Evolutionary conservation across 2,329 filamentous ascomycete genomes (phyloP), one percentile per base, ranked within the genome.

Genomic region (Xylaria sp.): DNA sequence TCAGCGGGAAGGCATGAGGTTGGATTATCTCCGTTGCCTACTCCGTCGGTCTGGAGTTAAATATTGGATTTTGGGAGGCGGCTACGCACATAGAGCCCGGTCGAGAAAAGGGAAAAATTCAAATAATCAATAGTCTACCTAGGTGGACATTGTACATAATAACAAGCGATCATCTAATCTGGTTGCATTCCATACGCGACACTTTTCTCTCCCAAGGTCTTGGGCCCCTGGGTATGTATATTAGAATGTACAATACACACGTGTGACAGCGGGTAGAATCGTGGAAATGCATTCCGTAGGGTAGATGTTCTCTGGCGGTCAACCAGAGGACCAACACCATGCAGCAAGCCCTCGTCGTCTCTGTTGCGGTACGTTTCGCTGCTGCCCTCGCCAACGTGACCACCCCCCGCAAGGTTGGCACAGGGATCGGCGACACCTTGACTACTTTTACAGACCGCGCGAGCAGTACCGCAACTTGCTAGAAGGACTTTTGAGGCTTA

Each of bases 121-220:
- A 51, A 30, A 59, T 14, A 11, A 34, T 7, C 21, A 36, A 36
- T 36, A 36, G 34, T 6, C 34, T 7, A 21, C 34, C 36, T 9
- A 12, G n/a, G 19, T 32, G 57, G 56, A 42, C 57, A 57, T 56
- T 65, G 51, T 60, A 61, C 27, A 65, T 65, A 47, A 60, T 45
- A 47, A 32, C 34, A 53, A 42, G 32, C 45, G 11, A 59, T 64
- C 19, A 27, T 9, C n/a, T 54, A 24, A 27, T 9, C n/a, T 54
- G 34, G 62, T 7, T 32, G 12, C 24, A 19, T 64, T 59, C 24
- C 32, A 17, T 39, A 34, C 6, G 17, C 11, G 8, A 32, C 21
- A 54, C 9, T 17, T 53, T 30, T 47, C 53, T 32, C 8, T 36
- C 45, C 32, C 11, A 21, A 5, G 30, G 56, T 17, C 5, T 47